Evolutionary conservation across 2,329 filamentous ascomycete genomes (phyloP), one percentile per base, ranked within the genome.

Genomic region (Calonectria fujianensis): DNA sequence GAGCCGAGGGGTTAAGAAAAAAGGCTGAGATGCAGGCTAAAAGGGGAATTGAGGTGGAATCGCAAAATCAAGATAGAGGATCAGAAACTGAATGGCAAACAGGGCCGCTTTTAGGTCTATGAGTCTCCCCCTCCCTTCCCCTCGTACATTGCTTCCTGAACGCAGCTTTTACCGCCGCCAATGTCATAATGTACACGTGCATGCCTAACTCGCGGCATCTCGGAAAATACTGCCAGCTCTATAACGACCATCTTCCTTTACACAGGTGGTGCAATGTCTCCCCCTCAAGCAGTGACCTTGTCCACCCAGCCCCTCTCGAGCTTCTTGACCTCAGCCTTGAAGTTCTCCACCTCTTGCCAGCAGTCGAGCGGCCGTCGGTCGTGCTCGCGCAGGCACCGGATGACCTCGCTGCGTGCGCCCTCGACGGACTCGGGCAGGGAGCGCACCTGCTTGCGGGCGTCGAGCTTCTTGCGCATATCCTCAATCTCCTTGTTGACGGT

Each of bases 341-440:
- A 98, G 27, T 89, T 89, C 87, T 97, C 94, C 31, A 98, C 95
- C 90, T 98, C 96, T 86, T 93, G 91, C 94, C 95, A 98, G 90
- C 96, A 98, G 88, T 98, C 95, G 83, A 98, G 88, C 84, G 96
- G 96, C 85, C 95, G 91, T 77, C 95, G 90, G 86, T 98, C 96
- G 85, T 98, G 93, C 82, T 93, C 90, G 76, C 94, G 89, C 88
- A 98, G 88, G 85, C 96, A 98, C 80, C 91, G 90, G 76, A 97
- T 91, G 71, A 98, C 92, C 74, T 93, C 92, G 79, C 91, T 89
- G 85, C 95, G 94, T 27, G 96, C 95, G 83, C 89, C 90, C 85
- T 95, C 93, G 64, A 98, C 92, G 66, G 87, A 87, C 76, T 93
- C 91, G 79, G 96, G 95, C 78, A 95, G 84, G 78, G 93, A 88